Conservation (phyloP, 257 asterid species). For the Asclepias syriaca region DNA sequence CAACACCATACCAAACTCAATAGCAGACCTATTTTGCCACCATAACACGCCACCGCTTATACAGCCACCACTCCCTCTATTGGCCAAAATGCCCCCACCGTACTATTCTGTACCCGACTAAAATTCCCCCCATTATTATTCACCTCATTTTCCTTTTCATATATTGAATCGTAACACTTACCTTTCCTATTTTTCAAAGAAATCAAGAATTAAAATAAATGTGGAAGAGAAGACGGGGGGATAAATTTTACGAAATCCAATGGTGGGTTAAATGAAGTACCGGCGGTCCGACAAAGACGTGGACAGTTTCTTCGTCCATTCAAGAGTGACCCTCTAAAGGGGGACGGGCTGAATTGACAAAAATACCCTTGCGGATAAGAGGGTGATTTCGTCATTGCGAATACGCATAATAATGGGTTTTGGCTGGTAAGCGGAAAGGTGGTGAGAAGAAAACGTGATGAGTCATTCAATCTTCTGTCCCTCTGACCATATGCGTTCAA, state of each 20-base stretch:
- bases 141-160: no score
- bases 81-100: slow-evolving; percentile 39
- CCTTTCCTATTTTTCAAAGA: not conserved
- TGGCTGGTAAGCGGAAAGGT: slow-evolving; percentile 31
- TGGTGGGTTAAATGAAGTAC: slow-evolving; percentile 20
- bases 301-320: slow-evolving; percentile 19
- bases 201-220: no score
- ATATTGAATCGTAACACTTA: not conserved
- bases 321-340: not conserved
- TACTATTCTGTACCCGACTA: not conserved
- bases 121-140: not conserved
- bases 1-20: slow-evolving; percentile 47
- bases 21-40: slow-evolving; percentile 53
- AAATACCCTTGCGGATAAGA: slow-evolving; percentile 21
- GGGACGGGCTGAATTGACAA: slow-evolving; percentile 11
- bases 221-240: no score
- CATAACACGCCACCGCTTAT: slow-evolving; percentile 58
- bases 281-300: slow-evolving; percentile 26
- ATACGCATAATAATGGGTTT: slow-evolving; percentile 29
- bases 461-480: slow-evolving; percentile 30
- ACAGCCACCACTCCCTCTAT: slow-evolving; percentile 7
- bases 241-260: slow-evolving; percentile 6
- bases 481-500: slow-evolving; percentile 47
- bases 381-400: slow-evolving; percentile 26
- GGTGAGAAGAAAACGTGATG: slow-evolving; percentile 36